Evolutionary conservation across 768 basidiomycete genomes (phyloP), one percentile per base, ranked within the genome.

Genomic region (Psilocybe cyanescens): DNA sequence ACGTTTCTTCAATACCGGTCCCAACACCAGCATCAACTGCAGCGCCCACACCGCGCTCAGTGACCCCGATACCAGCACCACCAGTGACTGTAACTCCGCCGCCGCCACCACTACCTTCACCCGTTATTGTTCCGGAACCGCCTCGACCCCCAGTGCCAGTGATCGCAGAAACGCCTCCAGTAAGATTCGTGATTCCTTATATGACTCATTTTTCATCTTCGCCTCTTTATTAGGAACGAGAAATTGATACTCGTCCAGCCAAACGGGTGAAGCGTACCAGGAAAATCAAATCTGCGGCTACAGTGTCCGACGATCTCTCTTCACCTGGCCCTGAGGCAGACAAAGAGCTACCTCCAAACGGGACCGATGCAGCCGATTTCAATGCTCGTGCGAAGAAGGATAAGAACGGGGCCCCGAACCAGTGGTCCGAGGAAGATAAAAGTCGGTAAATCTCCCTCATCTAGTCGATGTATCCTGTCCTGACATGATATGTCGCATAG

Each of bases 401-500:
- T 61, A 66, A 61, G 37, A 44, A 45, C 12, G 58, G 59, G 35
- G 41, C 61, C 54, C 46, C 67, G 30, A 75, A 72, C 41, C 81
- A 82, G 51, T 91, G 90, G 89, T 84, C 86, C 3, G 83, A 85
- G 8, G 84, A 86, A 37, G 91, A 93, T 67, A 87, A 86, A 77
- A 79, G 86, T 86, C 59, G 67, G 81, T 73, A 14, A 33, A 53
- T 47, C 24, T 61, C 35, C 17, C 41, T 49, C 37, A 39, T 39
- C 48, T 56, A 35, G 39, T 12, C 41, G 28, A 12, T 54, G 24
- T 45, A 30, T 12, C 33, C 14, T 47, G 52, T 62, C 46, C 61
- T 72, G 56, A 66, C 59, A 45, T 56, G 55, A 37, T 56, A 30
- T 64, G 54, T 56, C 55, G 9, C 19, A 24, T 57, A 86, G 85